Evolutionary conservation across 768 basidiomycete species (phyloP).

Genomic region (Termitomyces sp.): DNA sequence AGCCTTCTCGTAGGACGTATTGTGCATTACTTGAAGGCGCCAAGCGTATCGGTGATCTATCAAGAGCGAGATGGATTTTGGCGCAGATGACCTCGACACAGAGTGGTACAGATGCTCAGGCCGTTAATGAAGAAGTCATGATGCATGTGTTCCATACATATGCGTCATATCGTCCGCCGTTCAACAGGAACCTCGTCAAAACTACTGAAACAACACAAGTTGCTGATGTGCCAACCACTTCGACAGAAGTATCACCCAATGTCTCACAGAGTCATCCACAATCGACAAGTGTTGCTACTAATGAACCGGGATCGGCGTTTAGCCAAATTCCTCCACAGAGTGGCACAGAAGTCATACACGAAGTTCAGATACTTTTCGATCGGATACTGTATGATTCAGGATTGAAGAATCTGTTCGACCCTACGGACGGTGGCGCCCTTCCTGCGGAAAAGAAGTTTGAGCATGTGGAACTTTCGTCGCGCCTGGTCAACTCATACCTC

Average conservation of each 20-base stretch:
- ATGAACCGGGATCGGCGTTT: slow-evolving; percentile 18
- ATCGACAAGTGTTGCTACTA: not conserved
- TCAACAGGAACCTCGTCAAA: slow-evolving; percentile 45
- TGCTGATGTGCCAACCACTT: not conserved
- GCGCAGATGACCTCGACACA: slow-evolving; percentile 65
- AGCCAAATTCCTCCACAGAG: slow-evolving; percentile 68
- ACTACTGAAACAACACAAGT: slow-evolving; percentile 22
- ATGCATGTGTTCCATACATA: slow-evolving; percentile 85
- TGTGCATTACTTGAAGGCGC: slow-evolving; percentile 85
- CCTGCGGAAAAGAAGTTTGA: slow-evolving; percentile 38
- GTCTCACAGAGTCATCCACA: slow-evolving; percentile 2
- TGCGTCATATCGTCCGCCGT: slow-evolving; percentile 70
- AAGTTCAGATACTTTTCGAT: slow-evolving; percentile 60
- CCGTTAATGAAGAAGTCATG: slow-evolving; percentile 66
- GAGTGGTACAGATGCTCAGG: slow-evolving; percentile 16
- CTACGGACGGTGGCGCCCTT: slow-evolving; percentile 9
- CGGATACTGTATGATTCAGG: slow-evolving; percentile 46
- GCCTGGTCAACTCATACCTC: slow-evolving; percentile 76
- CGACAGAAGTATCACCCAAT: not conserved
- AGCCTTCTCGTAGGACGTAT: slow-evolving; percentile 67
- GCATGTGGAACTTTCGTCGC: slow-evolving; percentile 49
- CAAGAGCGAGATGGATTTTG: slow-evolving; percentile 82
- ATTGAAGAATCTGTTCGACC: not conserved
- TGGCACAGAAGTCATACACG: slow-evolving; percentile 62
- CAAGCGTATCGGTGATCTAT: slow-evolving; percentile 80